Evolutionary conservation across 2,329 filamentous ascomycete species (phyloP), one percentile per base, ranked within the genome.

Genomic region (Epichloe glyceriae): DNA sequence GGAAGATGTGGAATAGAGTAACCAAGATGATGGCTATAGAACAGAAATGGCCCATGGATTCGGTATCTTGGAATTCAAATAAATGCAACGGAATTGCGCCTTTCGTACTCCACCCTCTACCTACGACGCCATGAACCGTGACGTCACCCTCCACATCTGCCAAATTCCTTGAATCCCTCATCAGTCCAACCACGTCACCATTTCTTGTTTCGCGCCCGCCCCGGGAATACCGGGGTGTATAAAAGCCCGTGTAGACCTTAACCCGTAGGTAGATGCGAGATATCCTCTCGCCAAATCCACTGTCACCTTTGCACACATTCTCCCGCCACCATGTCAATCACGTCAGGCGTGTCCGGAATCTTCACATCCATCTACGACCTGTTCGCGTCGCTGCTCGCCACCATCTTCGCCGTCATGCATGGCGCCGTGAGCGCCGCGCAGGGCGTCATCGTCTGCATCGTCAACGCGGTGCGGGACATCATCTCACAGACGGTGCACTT

Each of bases 341-440:
- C 62, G 20, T 56, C 59, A 43, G 69, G 68, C 33, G 54, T 71
- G 48, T 57, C 58, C 43, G 64, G 69, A 55, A 60, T 71, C 46
- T 58, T 70, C 59, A 67, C 64, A 56, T 70, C 67, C 58, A 60
- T 71, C 58, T 70, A 66, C 53, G 68, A 71, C 60, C 66, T 72
- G 33, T 52, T 70, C 39, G 57, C 64, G 35, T 69, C 68, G 5
- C 52, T 72, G 46, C 55, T 71, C 30, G 56, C 58, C 35, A 62
- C 67, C n/a, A 47, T 64, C 42, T 65, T 64, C 55, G 46, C 62
- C 50, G 38, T 70, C 35, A 52, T 70, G 14, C 61, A 67, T 43
- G 62, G 62, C 35, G 42, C 67, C 33, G 38, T 71, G 45, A 57
- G 56, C 19, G 61, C 66, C 12, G 50, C 69, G 44, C 51, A 69